phyloP scores from a whole-genome alignment of 1,284 basidiomycete genomes.

The Amylostereum areolatum region DNA sequence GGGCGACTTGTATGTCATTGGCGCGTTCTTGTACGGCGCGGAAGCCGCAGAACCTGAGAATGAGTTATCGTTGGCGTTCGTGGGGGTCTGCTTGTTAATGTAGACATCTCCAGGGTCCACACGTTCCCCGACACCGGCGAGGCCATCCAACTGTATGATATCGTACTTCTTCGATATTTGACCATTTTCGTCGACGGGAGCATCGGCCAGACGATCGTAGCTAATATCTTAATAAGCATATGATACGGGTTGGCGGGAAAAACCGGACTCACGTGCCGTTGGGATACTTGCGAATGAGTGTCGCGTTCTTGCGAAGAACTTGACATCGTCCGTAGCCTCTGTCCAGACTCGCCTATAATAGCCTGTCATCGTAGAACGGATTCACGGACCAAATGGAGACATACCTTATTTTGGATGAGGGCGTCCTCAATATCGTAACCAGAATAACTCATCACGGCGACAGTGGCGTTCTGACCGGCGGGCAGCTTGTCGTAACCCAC shows the following conservation, averaged over 20 bases:
- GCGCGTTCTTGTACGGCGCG: conserved; percentile 84
- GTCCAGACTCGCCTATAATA: conserved; percentile 79
- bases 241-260: conserved; percentile 4
- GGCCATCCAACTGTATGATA: conserved; percentile 87
- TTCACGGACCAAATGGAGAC: conserved; percentile 5
- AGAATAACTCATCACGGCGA: conserved; percentile 98
- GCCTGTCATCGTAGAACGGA: too few species aligned
- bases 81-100: conserved; percentile 95
- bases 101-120: conserved; percentile 93
- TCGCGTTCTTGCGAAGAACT: conserved; percentile 93
- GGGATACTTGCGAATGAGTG: conserved; percentile 92
- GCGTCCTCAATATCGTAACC: conserved; percentile 99
- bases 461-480: conserved; percentile 97
- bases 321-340: conserved; percentile 97
- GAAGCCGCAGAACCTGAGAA: conserved; percentile 76
- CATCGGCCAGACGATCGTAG: conserved; percentile 91
- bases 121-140: conserved; percentile 92
- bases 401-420: conserved; percentile 89
- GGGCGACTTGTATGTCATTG: conserved; percentile 89
- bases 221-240: conserved; percentile 29
- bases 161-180: conserved; percentile 80
- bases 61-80: conserved; percentile 82
- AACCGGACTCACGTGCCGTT: conserved; percentile 84
- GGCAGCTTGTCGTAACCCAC: conserved; percentile 96
- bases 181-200: conserved; percentile 81